Conservation (phyloP, 2,329 filamentous ascomycete genomes). For the Fusarium sp. region DNA sequence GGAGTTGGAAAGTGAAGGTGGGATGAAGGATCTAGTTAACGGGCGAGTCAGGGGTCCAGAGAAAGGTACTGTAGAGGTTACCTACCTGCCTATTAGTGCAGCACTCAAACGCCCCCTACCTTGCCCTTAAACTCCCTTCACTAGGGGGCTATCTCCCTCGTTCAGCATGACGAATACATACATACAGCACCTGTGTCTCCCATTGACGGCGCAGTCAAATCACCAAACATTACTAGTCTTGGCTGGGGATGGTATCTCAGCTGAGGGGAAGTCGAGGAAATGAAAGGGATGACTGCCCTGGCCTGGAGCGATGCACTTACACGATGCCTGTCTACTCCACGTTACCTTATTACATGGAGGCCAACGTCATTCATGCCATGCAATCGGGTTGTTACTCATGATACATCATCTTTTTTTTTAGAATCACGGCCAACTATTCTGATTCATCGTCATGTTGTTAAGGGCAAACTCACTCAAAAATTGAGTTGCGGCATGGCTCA, state of each 20-base stretch:
- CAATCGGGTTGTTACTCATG: neutral
- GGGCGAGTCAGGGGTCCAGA: constrained; percentile 35
- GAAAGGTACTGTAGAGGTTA: no score
- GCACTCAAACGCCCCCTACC: constrained; percentile 15
- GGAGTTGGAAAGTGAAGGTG: constrained; percentile 44
- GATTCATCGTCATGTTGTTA: neutral
- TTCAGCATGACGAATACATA: constrained; percentile 14
- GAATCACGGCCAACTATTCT: neutral
- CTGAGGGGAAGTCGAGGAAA: constrained; percentile 33
- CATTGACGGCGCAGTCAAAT: constrained; percentile 31
- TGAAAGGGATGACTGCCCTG: constrained; percentile 46
- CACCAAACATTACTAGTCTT: constrained; percentile 22
- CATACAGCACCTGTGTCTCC: constrained; percentile 1
- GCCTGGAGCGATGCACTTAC: constrained; percentile 34
- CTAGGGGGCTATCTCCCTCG: constrained; percentile 24
- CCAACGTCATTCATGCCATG: constrained; percentile 7
- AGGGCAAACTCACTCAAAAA: neutral
- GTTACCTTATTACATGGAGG: constrained; percentile 2
- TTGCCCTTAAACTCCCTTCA: constrained; percentile 18
- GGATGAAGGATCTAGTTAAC: constrained; percentile 24
- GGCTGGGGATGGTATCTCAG: constrained; percentile 16
- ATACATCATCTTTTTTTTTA: neutral
- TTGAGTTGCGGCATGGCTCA: constrained; percentile 6
- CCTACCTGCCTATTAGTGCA: constrained; percentile 31
- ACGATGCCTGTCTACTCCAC: neutral